phyloP scores from a whole-genome alignment of 805 yeast genomes.

The Suhomyces canberraensis region DNA sequence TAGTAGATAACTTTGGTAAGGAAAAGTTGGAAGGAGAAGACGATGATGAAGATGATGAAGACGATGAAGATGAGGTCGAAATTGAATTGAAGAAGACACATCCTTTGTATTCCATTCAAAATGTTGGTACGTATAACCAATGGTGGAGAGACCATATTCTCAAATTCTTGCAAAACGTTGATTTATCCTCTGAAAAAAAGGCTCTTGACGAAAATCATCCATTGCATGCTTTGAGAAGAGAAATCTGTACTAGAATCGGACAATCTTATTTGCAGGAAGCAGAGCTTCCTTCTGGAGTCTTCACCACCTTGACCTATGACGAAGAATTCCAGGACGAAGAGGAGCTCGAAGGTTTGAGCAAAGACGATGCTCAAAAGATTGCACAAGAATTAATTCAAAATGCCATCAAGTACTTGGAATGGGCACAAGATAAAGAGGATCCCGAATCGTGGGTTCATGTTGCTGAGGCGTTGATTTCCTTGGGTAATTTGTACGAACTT shows the following conservation, averaged over 20 bases:
- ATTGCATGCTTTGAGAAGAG: slow-evolving; percentile 26
- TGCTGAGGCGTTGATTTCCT: slow-evolving; percentile 80
- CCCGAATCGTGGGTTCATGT: slow-evolving; percentile 79
- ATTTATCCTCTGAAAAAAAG: slow-evolving; percentile 15
- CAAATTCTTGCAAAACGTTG: slow-evolving; percentile 30
- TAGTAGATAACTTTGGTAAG: slow-evolving; percentile 63
- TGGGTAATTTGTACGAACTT: slow-evolving; percentile 69
- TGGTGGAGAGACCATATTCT: slow-evolving; percentile 55
- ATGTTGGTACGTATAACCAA: slow-evolving; percentile 43
- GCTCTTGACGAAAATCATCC: slow-evolving; percentile 9
- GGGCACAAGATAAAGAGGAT: slow-evolving; percentile 65
- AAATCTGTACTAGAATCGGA: slow-evolving; percentile 53
- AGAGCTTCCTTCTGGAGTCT: slow-evolving; percentile 55
- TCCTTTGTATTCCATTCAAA: slow-evolving; percentile 48
- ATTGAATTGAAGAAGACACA: slow-evolving; percentile 45
- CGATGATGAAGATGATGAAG: slow-evolving; percentile 31
- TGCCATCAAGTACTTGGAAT: slow-evolving; percentile 57
- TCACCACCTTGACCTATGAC: slow-evolving; percentile 56
- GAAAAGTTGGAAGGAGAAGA: slow-evolving; percentile 48
- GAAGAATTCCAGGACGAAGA: slow-evolving; percentile 39
- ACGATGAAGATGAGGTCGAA: slow-evolving; percentile 27
- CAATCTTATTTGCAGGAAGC: slow-evolving; percentile 63
- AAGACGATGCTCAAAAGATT: slow-evolving; percentile 44
- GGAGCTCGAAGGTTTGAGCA: slow-evolving; percentile 35
- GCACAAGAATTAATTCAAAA: slow-evolving; percentile 46